A percentile compares a stretch with the other conserved stretches of the same genome.
These are phyloP conservation scores for Pythium vanterpoolii DNA, from an alignment of 352 stramenopile genomes.

Conservation along the genomic window DNA sequence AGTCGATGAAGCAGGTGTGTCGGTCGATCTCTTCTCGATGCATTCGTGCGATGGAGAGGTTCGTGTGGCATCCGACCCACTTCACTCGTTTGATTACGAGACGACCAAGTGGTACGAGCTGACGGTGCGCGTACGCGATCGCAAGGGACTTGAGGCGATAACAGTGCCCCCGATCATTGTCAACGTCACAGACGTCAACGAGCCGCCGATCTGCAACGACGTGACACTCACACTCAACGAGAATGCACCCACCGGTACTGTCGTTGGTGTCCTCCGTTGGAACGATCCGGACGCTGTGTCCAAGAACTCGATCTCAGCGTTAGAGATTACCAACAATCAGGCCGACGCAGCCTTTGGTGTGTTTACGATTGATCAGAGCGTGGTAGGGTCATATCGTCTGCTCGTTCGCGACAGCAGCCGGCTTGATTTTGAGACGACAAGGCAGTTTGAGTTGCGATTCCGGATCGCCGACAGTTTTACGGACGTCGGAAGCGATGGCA, in stretches of 20 bases:
- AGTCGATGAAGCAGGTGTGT: constrained; percentile 24
- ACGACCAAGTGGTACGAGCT: constrained; percentile 26
- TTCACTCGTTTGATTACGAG: constrained; percentile 37
- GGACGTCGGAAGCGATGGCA: not conserved
- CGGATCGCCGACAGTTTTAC: constrained; percentile 26
- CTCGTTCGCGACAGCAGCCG: constrained; percentile 2
- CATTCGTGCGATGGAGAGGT: constrained; percentile 54
- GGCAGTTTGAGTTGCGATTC: constrained; percentile 13
- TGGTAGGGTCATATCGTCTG: constrained; percentile 2
- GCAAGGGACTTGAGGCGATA: constrained; percentile 29
- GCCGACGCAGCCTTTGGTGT: constrained; percentile 15
- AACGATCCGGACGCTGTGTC: constrained; percentile 30
- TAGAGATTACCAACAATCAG: constrained; percentile 33
- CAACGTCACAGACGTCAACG: constrained; percentile 32
- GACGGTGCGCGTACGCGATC: constrained; percentile 41
- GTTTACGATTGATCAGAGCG: constrained; percentile 10
- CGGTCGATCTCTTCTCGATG: constrained; percentile 52
- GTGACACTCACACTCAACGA: constrained; percentile 20
- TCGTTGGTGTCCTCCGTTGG: constrained; percentile 35
- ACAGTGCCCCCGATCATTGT: constrained; percentile 15
- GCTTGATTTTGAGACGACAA: constrained; percentile 22
- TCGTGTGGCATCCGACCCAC: constrained; percentile 27
- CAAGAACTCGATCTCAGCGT: constrained; percentile 44
- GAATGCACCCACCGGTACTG: constrained; percentile 23
- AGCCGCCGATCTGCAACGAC: constrained; percentile 22